A percentile compares a stretch with the other conserved stretches of the same genome.
These are phyloP conservation scores for Mucor lusitanicus DNA, from an alignment of 371 early-diverging fungal species.

Conservation along the genomic window DNA sequence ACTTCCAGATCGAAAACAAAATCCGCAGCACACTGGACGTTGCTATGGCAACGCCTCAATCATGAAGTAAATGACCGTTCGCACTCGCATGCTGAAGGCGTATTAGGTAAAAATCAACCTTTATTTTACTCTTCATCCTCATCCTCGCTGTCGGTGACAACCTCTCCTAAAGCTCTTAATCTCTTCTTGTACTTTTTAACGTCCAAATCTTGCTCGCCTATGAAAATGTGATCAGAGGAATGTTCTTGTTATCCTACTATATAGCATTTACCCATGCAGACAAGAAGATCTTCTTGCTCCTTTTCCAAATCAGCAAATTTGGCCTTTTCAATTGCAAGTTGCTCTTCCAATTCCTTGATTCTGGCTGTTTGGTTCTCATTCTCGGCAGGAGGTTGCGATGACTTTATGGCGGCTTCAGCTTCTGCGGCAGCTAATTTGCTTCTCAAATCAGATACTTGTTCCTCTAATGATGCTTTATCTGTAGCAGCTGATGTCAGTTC, in stretches of 20 bases:
- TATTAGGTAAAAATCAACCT: not conserved
- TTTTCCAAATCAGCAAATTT: constrained; percentile 61
- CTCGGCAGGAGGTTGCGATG: not conserved
- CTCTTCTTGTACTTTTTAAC: constrained; percentile 61
- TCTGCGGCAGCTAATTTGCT: not conserved
- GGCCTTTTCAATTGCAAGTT: constrained; percentile 34
- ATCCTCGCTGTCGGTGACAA: constrained; percentile 64
- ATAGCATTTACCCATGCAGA: constrained; percentile 66
- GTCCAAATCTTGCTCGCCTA: constrained; percentile 75
- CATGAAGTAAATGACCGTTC: not conserved
- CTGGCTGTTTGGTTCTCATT: not conserved
- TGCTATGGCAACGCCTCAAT: not conserved
- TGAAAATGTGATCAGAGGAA: not conserved
- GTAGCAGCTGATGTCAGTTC: constrained; percentile 2
- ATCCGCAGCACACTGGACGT: not conserved
- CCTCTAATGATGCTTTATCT: constrained; percentile 7
- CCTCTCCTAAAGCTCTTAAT: constrained; percentile 61
- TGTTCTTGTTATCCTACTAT: not conserved
- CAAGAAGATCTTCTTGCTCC: constrained; percentile 91
- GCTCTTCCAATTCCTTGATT: constrained; percentile 35
- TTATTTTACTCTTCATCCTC: constrained; percentile 46
- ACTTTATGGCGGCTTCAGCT: not conserved
- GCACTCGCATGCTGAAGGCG: not conserved
- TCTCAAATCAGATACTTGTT: constrained; percentile 12
- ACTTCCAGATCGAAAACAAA: not conserved